Base-by-base conservation (phyloP, 1,284 basidiomycete genomes). In the Ustilago crameri region DNA sequence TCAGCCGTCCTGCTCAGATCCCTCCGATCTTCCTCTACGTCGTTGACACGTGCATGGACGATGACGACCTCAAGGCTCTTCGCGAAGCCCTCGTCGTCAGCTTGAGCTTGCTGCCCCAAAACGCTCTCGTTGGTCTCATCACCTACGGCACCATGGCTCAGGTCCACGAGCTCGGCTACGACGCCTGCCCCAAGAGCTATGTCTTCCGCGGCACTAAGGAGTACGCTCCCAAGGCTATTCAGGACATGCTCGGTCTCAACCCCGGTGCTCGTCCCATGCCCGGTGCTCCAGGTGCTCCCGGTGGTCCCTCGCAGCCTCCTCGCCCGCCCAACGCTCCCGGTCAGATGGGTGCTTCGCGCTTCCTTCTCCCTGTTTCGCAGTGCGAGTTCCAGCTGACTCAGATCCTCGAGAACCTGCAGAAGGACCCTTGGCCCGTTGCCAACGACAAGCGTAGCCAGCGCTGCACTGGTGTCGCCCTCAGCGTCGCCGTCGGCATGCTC, bases 171-270 rank as follows among this genome's bases (percentile, higher is more conserved):
- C 91, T 98, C 49, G 94, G 95, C 30, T 98, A 97, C 82, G 89
- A 90, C 2, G 92, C 95, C 82, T 98, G 95, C 86, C 93, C 90
- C 85, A 98, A 98, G 85, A 95, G 94, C 5, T 98, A 95, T 84
- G 95, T 98, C 66, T 99, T 99, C 90, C 91, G 95, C 35, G 96
- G 96, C 51, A 92, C 92, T n/a, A 99, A 98, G 85, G 96, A 99
- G 82, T 98, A 98, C 84, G 86, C 91, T 57, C 90, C 93, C 59
- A 98, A 98, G 86, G 93, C 95, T 78, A 97, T 98, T 77, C 93
- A 95, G 85, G 95, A 98, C 80, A 98, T 99, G 95, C 91, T 98
- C 49, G 93, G 93, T 40, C 88, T 98, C 53, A 86, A 86, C 74
- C 88, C 91, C 10, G 79, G 74, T 51, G 76, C 80, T 52, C 77